Evolutionary conservation across 2,329 filamentous ascomycete species (phyloP), one percentile per base, ranked within the genome.

Genomic region (Curvularia sp.): DNA sequence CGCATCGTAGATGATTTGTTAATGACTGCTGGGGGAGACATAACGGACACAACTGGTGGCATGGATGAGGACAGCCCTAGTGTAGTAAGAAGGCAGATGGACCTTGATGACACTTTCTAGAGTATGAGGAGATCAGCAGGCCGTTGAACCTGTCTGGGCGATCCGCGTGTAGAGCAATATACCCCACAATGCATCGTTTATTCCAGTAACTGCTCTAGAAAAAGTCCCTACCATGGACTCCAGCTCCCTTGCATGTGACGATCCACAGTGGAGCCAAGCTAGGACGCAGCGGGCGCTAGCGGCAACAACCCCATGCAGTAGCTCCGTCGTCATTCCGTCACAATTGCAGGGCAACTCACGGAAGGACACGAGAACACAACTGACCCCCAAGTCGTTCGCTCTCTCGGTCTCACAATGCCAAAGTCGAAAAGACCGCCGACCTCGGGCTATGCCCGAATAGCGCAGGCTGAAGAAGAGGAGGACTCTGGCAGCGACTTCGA

Each of bases 1-100:
- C 85, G 88, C 55, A 94, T 96, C 58, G 91, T 96, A 0, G 89
- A 93, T 52, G 90, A 94, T 70, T 85, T 96, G 48, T 79, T 95
- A 6, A 78, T 90, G 43, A 92, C 91, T 42, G 92, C 91, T 4
- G 91, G 91, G 2, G 89, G 80, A 3, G 80, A 83, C 57, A 78
- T 78, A 2, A 82, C 85, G 4, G 84, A 84, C 55, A 77, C 78
- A 18, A 72, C 71, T 9, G 69, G 64, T n/a, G 71, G 64, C 2
- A 77, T 79, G 62, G 77, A 81, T 38, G 79, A 80, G 13, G 77
- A 79, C 39, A 83, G 81, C 62, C 81, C 81, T 3, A 83, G 81
- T 60, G 76, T 84, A 15, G 79, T 84, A 5, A 67, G 76, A 55
- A 75, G 77, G 18, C 79, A 78, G 53, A 66, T 78, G 22, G 79